Conservation (phyloP, 495 filamentous ascomycete genomes). For the Cercophora scortea region DNA sequence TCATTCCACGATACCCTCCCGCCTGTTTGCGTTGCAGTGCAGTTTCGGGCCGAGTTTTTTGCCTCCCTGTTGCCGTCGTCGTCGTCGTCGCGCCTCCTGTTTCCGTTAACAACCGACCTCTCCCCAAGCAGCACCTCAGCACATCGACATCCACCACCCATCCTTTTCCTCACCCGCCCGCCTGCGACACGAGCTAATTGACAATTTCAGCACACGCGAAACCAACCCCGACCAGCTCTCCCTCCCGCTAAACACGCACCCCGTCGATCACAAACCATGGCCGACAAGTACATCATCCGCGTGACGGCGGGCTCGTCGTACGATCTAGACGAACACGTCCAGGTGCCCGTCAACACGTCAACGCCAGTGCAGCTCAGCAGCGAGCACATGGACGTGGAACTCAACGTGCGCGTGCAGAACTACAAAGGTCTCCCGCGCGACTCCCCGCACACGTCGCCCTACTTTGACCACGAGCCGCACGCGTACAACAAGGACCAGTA, state of each 20-base stretch:
- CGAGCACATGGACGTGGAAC: conserved; percentile 48
- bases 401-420: conserved; percentile 62
- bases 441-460: conserved; percentile 54
- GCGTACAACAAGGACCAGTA: conserved; percentile 61
- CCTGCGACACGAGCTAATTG: no score
- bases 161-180: no score
- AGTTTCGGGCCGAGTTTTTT: background rate
- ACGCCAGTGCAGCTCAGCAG: conserved; percentile 50
- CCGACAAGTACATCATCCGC: conserved; percentile 59
- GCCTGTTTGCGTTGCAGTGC: no score
- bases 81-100: background rate
- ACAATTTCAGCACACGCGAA: no score
- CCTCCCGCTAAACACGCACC: no score
- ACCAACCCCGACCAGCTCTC: no score
- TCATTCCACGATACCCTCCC: no score
- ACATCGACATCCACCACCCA: no score
- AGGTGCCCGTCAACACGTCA: conserved; percentile 64
- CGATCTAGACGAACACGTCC: conserved; percentile 53
- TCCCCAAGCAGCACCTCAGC: no score
- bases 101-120: background rate
- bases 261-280: conserved; percentile 29
- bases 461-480: conserved; percentile 67
- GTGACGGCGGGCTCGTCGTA: conserved; percentile 72
- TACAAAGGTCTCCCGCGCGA: conserved; percentile 49
- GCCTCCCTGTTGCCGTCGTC: background rate